These are phyloP conservation scores for Hypericum perforatum DNA, from an alignment of 345 rosid genomes.

Conservation along the genomic window DNA sequence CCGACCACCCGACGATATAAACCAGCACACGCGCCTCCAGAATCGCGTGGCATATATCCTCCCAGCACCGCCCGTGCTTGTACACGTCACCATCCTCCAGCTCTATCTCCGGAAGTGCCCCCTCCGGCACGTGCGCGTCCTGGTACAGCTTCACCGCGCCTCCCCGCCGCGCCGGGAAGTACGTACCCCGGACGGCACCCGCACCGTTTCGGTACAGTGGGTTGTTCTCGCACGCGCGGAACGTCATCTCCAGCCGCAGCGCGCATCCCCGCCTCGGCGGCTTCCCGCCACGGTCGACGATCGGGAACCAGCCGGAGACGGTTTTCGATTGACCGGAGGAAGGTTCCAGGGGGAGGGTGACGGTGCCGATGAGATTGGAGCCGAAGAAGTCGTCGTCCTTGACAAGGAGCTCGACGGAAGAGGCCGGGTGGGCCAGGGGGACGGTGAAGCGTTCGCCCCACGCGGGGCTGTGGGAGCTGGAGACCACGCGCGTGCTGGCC, in stretches of 20 bases:
- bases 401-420: conserved; percentile 49
- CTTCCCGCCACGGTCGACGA: conserved; percentile 40
- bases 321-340: conserved; percentile 24
- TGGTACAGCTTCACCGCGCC: conserved; percentile 59
- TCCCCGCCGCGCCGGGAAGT: conserved; percentile 61
- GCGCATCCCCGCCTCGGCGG: conserved; percentile 68
- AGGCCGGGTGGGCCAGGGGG: conserved; percentile 66
- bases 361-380: conserved; percentile 62
- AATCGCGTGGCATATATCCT: conserved; percentile 78
- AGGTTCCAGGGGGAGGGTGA: conserved; percentile 33
- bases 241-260: conserved; percentile 44
- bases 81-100: conserved; percentile 44
- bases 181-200: conserved; percentile 36
- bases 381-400: conserved; percentile 81
- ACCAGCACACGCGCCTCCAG: conserved; percentile 82
- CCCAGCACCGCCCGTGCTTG: conserved; percentile 65
- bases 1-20: conserved; percentile 76
- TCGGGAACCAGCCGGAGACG: conserved; percentile 58
- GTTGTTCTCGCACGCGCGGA: conserved; percentile 37
- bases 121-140: conserved; percentile 65
- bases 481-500: conserved; percentile 77
- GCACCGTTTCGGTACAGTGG: conserved; percentile 36
- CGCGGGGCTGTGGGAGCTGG: conserved; percentile 45
- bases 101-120: conserved; percentile 38
- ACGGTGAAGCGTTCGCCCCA: conserved; percentile 69